A percentile compares a stretch with the other conserved stretches of the same genome.
These are phyloP conservation scores for Neurospora sp. DNA, from an alignment of 2,329 filamentous ascomycete species.

Conservation along the genomic window DNA sequence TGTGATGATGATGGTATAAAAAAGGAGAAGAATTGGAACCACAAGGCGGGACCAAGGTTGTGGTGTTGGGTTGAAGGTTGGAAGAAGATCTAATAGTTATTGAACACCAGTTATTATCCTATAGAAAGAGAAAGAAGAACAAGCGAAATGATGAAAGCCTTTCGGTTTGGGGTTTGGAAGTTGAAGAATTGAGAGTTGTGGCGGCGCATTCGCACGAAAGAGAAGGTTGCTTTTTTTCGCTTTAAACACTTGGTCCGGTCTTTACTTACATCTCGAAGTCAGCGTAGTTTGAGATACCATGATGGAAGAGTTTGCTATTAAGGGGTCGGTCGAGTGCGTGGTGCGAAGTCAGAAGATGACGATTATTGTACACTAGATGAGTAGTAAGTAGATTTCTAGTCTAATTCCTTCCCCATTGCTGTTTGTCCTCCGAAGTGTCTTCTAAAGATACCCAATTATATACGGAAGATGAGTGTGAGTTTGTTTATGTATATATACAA, in stretches of 20 bases:
- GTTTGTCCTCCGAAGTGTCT: background rate
- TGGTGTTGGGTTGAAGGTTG: background rate
- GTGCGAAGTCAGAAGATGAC: background rate
- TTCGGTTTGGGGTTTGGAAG: background rate
- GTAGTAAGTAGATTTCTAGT: background rate
- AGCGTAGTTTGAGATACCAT: background rate
- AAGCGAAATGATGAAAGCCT: background rate
- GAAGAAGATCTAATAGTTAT: background rate
- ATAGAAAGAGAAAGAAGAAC: background rate
- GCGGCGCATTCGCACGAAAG: background rate
- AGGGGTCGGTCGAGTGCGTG: background rate
- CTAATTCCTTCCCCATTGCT: no score
- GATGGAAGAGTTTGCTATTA: background rate
- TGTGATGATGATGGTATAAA: background rate
- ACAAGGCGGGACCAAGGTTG: background rate
- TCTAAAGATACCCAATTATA: background rate
- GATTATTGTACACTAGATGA: background rate
- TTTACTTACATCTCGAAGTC: background rate
- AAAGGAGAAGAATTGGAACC: background rate
- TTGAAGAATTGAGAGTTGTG: background rate
- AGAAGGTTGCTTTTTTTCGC: background rate
- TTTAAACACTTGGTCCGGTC: background rate
- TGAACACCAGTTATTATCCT: background rate
- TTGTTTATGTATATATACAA: background rate
- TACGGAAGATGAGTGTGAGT: background rate